phyloP scores from a whole-genome alignment of 2,329 filamentous ascomycete species.

The Trichoderma sp. region DNA sequence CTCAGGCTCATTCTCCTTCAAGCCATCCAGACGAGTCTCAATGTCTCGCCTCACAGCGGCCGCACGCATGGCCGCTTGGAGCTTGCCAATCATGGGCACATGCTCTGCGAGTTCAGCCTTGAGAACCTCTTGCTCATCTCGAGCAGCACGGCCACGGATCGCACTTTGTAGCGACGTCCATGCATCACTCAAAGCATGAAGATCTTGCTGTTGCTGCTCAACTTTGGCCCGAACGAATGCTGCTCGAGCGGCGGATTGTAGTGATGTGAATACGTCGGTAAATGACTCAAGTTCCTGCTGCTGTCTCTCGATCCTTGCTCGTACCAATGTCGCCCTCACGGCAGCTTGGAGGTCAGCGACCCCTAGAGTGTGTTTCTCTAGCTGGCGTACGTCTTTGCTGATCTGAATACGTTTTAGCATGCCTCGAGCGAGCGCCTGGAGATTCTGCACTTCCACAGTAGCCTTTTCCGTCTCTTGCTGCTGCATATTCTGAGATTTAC shows the following conservation, averaged over 20 bases:
- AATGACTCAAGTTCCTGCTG: constrained; percentile 56
- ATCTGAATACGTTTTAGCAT: constrained; percentile 64
- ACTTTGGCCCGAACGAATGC: constrained; percentile 61
- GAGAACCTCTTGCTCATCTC: constrained; percentile 50
- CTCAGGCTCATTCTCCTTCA: constrained; percentile 51
- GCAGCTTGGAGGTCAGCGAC: constrained; percentile 67
- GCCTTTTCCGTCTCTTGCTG: constrained; percentile 58
- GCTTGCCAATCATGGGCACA: constrained; percentile 46
- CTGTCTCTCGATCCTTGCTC: constrained; percentile 57
- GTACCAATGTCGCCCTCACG: constrained; percentile 64
- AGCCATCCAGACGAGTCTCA: constrained; percentile 50
- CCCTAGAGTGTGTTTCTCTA: constrained; percentile 55
- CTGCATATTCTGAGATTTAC: constrained; percentile 60
- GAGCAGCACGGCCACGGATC: constrained; percentile 53
- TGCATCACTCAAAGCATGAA: constrained; percentile 53
- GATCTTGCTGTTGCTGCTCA: constrained; percentile 53
- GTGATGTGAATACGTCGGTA: constrained; percentile 53
- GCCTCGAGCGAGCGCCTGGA: constrained; percentile 72
- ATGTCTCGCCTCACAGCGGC: constrained; percentile 58
- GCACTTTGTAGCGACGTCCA: constrained; percentile 53
- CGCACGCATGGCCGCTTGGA: constrained; percentile 60
- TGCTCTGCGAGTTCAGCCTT: constrained; percentile 55
- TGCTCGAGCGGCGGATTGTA: constrained; percentile 53
- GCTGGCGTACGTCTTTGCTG: constrained; percentile 55
- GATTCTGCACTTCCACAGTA: constrained; percentile 56